These are phyloP conservation scores for Eustoma russellianum DNA, from an alignment of 257 asterid genomes.

Conservation along the genomic window DNA sequence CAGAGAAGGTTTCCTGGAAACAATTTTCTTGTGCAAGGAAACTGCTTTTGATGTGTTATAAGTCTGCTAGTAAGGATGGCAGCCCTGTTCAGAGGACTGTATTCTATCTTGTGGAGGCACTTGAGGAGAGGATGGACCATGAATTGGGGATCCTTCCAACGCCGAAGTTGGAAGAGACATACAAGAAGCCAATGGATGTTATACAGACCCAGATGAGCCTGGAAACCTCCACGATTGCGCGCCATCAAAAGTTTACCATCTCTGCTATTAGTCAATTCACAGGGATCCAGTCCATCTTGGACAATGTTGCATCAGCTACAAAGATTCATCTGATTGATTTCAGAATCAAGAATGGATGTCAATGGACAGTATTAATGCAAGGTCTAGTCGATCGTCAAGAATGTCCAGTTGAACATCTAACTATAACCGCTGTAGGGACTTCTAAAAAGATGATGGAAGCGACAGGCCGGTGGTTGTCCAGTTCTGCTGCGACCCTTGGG, in stretches of 20 bases:
- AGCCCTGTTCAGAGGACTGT: slow-evolving; percentile 23
- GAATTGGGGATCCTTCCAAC: slow-evolving; percentile 11
- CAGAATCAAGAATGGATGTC: slow-evolving; percentile 25
- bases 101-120: slow-evolving; percentile 21
- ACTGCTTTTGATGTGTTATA: slow-evolving; percentile 14
- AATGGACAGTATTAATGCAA: slow-evolving; percentile 39
- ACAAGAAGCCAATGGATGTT: slow-evolving; percentile 12
- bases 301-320: slow-evolving; percentile 21
- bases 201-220: slow-evolving; percentile 10
- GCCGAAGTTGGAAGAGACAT: background rate
- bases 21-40: slow-evolving; percentile 24
- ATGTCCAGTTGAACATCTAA: slow-evolving; percentile 26
- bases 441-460: slow-evolving; percentile 20
- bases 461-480: slow-evolving; percentile 21
- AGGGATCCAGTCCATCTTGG: slow-evolving; percentile 34
- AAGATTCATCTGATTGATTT: slow-evolving; percentile 34
- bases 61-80: slow-evolving; percentile 13
- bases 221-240: slow-evolving; percentile 4
- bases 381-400: slow-evolving; percentile 20
- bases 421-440: slow-evolving; percentile 33
- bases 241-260: slow-evolving; percentile 18
- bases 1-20: slow-evolving; percentile 13
- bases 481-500: slow-evolving; percentile 28
- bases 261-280: slow-evolving; percentile 22
- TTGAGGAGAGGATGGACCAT: slow-evolving; percentile 21